phyloP scores from a whole-genome alignment of 352 stramenopile genomes.

The Pythium dissotocum region DNA sequence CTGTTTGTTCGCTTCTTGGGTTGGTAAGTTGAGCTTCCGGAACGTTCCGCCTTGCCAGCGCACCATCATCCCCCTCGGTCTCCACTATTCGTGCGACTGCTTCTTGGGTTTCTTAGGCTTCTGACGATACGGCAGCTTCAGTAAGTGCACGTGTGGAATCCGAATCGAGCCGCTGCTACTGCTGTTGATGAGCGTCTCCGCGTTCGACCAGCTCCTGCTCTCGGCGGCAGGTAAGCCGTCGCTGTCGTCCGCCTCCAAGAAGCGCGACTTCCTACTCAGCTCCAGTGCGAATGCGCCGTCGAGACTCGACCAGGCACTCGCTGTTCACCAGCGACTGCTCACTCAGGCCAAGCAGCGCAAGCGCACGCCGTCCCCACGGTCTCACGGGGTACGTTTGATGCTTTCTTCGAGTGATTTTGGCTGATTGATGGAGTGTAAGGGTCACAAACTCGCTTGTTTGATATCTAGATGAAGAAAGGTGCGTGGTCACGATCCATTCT shows the following conservation, averaged over 20 bases:
- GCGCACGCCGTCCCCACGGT: not conserved
- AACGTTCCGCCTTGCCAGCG: not conserved
- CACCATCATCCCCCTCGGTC: not conserved
- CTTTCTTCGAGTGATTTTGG: not conserved
- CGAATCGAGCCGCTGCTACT: not conserved
- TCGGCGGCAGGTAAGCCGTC: slow-evolving; percentile 16
- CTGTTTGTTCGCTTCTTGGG: not conserved
- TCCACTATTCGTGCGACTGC: not conserved
- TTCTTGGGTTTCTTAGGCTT: not conserved
- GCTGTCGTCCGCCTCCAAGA: slow-evolving; percentile 8
- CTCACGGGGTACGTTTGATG: slow-evolving; percentile 10
- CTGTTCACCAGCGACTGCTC: slow-evolving; percentile 7
- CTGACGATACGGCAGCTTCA: not conserved
- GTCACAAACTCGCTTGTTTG: not conserved
- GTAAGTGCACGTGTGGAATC: not conserved
- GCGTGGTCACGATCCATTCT: slow-evolving; percentile 12
- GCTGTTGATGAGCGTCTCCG: slow-evolving; percentile 19
- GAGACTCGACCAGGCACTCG: not conserved
- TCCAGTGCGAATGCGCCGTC: not conserved
- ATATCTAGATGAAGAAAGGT: slow-evolving; percentile 17
- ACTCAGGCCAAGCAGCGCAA: slow-evolving; percentile 4
- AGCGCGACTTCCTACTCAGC: slow-evolving; percentile 8
- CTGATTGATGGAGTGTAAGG: not conserved
- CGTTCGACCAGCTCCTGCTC: slow-evolving; percentile 28
- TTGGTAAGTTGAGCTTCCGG: slow-evolving; percentile 1